These are phyloP conservation scores for Metschnikowia koreensis DNA, from an alignment of 805 yeast genomes.

Conservation along the genomic window DNA sequence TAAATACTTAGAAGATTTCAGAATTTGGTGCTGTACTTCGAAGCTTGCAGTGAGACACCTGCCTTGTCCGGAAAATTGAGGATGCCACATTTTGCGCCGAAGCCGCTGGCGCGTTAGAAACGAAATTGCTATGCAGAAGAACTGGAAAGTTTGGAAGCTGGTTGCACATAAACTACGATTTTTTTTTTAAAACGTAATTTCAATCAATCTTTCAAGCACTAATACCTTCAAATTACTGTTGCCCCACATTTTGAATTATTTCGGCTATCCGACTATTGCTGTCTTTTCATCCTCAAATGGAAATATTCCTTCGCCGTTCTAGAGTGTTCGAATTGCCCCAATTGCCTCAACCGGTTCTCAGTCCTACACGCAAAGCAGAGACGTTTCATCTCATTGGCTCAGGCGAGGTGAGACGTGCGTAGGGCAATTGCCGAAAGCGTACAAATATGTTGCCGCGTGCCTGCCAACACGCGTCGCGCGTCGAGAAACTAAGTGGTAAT, in stretches of 20 bases:
- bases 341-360: background rate
- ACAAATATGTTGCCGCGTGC: slow-evolving; percentile 10
- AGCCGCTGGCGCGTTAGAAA: background rate
- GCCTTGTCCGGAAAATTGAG: background rate
- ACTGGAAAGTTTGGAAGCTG: too few relatives aligned
- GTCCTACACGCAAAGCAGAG: background rate
- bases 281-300: background rate
- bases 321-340: background rate
- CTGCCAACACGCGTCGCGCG: slow-evolving; percentile 15
- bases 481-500: slow-evolving; percentile 2
- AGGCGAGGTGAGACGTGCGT: background rate
- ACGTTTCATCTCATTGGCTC: background rate
- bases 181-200: too few relatives aligned
- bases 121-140: background rate
- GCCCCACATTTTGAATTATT: too few relatives aligned
- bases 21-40: too few relatives aligned
- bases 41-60: too few relatives aligned
- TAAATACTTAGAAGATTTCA: too few relatives aligned
- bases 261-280: background rate
- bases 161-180: too few relatives aligned
- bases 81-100: background rate
- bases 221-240: background rate
- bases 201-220: too few relatives aligned
- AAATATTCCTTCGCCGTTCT: background rate
- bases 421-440: slow-evolving; percentile 1